Base-by-base conservation (phyloP, 1,284 basidiomycete genomes). In the Hypsizygus ulmarius region DNA sequence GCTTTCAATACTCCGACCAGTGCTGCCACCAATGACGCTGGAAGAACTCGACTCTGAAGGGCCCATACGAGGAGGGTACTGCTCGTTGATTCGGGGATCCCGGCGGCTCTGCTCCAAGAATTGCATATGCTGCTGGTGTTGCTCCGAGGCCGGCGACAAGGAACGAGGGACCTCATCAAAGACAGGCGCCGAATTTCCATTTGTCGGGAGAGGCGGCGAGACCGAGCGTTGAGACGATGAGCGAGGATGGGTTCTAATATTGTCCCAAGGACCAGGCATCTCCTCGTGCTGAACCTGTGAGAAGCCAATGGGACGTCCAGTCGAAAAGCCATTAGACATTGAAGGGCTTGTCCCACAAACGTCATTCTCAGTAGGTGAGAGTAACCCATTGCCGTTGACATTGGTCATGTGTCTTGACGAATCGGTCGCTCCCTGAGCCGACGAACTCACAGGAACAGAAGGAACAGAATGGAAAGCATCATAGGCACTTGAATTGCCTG, bases 381-480 rank as follows among this genome's bases (percentile, higher is more conserved):
- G 32, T 2, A 57, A 6, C 9, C 45, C 55, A 7, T 34, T 39
- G 6, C 66, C 65, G 58, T 63, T 64, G 39, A 56, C 30, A 12
- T 46, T 54, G 2, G 61, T 53, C 1, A 57, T 27, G 40, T 63
- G 61, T 30, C 63, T 53, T 9, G 63, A 59, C 12, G 56, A 42
- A 2, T 45, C 45, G n/a, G 28, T 9, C 10, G 21, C 7, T 25
- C 21, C 43, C 12, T 48, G 40, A 36, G 51, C 53, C 16, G 60
- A 51, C 15, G 52, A 50, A 19, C 59, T 58, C 25, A 58, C 57
- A 16, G 59, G 53, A 7, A 69, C 67, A 19, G 75, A 58, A 15
- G 79, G 73, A 1, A 85, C 77, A 1, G 83, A 81, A 62, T 89
- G 84, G 69, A 89, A 90, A 3, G 86, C 83, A 58, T 90, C 87